Conservation (phyloP, 2,329 filamentous ascomycete genomes). For the Verticillium nubilum region DNA sequence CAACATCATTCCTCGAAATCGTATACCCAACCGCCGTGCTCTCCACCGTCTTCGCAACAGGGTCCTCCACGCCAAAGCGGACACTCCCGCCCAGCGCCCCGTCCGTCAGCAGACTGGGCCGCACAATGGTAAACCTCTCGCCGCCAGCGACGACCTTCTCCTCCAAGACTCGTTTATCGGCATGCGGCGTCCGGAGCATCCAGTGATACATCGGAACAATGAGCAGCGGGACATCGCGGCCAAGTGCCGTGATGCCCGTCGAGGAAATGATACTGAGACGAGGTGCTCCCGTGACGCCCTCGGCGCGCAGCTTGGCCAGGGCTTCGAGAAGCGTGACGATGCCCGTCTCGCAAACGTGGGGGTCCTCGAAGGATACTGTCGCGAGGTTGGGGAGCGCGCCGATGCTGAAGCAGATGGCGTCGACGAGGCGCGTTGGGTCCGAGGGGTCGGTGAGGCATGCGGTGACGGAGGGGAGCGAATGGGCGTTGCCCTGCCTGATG, state of each 20-base stretch:
- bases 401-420: slow-evolving; percentile 32
- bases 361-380: slow-evolving; percentile 26
- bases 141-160: slow-evolving; percentile 11
- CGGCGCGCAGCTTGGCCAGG: slow-evolving; percentile 18
- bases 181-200: slow-evolving; percentile 34
- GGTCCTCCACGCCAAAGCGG: slow-evolving; percentile 34
- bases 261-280: slow-evolving; percentile 28
- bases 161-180: slow-evolving; percentile 45
- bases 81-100: slow-evolving; percentile 20
- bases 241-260: slow-evolving; percentile 30
- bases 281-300: slow-evolving; percentile 22
- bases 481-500: slow-evolving; percentile 32
- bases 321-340: slow-evolving; percentile 26
- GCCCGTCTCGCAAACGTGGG: slow-evolving; percentile 33
- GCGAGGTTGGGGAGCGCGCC: slow-evolving; percentile 22
- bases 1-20: slow-evolving; percentile 41
- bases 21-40: slow-evolving; percentile 36
- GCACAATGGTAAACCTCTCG: slow-evolving; percentile 30
- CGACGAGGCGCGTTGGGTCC: slow-evolving; percentile 23
- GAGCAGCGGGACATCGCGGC: slow-evolving; percentile 35
- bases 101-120: slow-evolving; percentile 30
- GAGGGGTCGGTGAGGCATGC: slow-evolving; percentile 22
- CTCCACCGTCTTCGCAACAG: slow-evolving; percentile 20
- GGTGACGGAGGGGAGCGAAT: slow-evolving; percentile 24
- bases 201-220: slow-evolving; percentile 37